Base-by-base conservation (phyloP, 1,284 basidiomycete genomes). In the Fomes fomentarius region DNA sequence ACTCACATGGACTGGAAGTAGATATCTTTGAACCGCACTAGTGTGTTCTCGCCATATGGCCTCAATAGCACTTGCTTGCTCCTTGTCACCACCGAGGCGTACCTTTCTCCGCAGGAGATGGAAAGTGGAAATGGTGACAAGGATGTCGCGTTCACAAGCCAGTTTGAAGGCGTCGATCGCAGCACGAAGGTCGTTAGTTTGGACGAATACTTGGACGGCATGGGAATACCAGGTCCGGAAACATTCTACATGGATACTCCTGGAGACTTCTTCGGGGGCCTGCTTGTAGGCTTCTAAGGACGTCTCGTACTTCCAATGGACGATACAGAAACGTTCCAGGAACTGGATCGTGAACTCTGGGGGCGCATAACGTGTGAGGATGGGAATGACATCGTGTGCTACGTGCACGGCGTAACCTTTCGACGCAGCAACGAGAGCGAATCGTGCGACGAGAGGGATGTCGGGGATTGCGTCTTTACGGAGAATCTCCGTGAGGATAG, bases 391-490 rank as follows among this genome's bases (percentile, higher is more conserved):
- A 0, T 43, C 21, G 0, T 33, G 9, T 1, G 50, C 47, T 15
- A 69, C n/a, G 0, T 10, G 21, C 12, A 17, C 41, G 12, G 56
- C 65, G 46, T 66, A 68, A 2, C 71, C 71, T 47, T 69, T 71
- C 2, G 60, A 57, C 8, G 67, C 64, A 30, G 60, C 57, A 24
- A 67, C 59, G 19, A 70, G 26, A 5, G 62, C 65, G 42, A 64
- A 73, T n/a, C 34, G 47, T 15, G 57, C 54, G 22, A 70, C 37
- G 25, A 63, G 52, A 12, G 65, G 53, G 15, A 72, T 58, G 41
- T 70, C 65, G 14, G 62, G 57, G 1, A 42, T 26, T 3, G 41
- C 25, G 25, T 62, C 48, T n/a, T 56, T 45, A 25, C 51, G 56
- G 10, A 56, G 33, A 3, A 40, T 25, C 17, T 50, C 39, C 1